Evolutionary conservation across 768 basidiomycete species (phyloP).

Genomic region (Trametes meyenii): DNA sequence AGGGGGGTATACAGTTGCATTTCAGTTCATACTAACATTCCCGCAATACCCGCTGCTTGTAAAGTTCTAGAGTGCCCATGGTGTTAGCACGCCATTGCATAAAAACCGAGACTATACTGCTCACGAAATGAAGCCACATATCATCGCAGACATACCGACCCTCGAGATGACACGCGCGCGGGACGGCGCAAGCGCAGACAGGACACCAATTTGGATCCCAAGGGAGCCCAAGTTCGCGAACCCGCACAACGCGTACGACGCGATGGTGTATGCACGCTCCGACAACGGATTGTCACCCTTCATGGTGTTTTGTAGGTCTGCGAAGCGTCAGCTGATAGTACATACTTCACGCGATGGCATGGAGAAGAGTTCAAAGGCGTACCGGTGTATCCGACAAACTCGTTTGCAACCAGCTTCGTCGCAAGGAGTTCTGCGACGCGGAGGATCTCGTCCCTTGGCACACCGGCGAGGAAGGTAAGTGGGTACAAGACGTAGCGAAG

Average conservation of each 20-base stretch:
- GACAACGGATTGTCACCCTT: slow-evolving; percentile 55
- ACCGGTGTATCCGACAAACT: slow-evolving; percentile 75
- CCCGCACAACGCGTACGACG: slow-evolving; percentile 87
- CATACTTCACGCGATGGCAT: neutral
- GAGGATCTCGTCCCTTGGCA: slow-evolving; percentile 81
- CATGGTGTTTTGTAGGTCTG: slow-evolving; percentile 53
- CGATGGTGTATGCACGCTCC: slow-evolving; percentile 77
- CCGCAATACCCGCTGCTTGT: slow-evolving; percentile 37
- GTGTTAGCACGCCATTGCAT: neutral
- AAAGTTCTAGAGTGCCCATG: slow-evolving; percentile 26
- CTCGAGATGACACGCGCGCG: slow-evolving; percentile 71
- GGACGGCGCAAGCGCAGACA: slow-evolving; percentile 68
- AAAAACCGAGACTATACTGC: slow-evolving; percentile 3
- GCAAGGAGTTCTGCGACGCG: slow-evolving; percentile 80
- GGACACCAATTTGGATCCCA: slow-evolving; percentile 84
- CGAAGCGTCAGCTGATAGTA: slow-evolving; percentile 2
- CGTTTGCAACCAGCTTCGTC: slow-evolving; percentile 88
- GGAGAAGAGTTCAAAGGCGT: slow-evolving; percentile 16
- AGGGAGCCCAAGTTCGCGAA: slow-evolving; percentile 87
- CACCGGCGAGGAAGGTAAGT: slow-evolving; percentile 77
- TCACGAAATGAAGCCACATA: slow-evolving; percentile 66
- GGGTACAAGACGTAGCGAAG: slow-evolving; percentile 90
- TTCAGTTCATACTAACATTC: slow-evolving; percentile 24
- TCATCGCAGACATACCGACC: slow-evolving; percentile 70
- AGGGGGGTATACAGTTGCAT: too few species aligned